Evolutionary conservation across 2,329 filamentous ascomycete genomes (phyloP).

Genomic region (Xylaria sp.): DNA sequence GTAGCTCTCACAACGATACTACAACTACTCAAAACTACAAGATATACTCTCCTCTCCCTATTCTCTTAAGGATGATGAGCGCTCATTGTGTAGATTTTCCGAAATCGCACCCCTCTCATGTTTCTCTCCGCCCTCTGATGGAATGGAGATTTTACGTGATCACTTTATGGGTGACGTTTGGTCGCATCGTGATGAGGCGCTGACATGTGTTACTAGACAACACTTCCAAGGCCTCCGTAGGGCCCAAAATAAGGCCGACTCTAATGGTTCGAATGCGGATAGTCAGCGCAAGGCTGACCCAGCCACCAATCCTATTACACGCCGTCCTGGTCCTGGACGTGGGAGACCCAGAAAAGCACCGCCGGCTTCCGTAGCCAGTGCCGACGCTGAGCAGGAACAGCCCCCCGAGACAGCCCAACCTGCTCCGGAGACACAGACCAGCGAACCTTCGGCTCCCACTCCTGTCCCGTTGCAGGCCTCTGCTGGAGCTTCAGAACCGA

Average conservation of each 20-base stretch:
- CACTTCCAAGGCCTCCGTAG: constrained; percentile 70
- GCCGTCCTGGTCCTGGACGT: constrained; percentile 67
- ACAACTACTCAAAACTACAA: neutral
- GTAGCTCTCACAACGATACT: constrained; percentile 4
- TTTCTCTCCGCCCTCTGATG: constrained; percentile 4
- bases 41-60: neutral
- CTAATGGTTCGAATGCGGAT: constrained; percentile 51
- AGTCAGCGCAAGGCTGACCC: constrained; percentile 59
- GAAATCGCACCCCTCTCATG: neutral
- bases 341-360: constrained; percentile 63
- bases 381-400: constrained; percentile 30
- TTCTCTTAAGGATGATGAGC: neutral
- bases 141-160: neutral
- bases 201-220: constrained; percentile 57
- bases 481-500: constrained; percentile 36
- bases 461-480: constrained; percentile 24
- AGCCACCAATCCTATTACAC: constrained; percentile 67
- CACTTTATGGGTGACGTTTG: neutral
- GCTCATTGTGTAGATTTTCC: neutral
- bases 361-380: constrained; percentile 35
- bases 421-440: constrained; percentile 25
- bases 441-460: constrained; percentile 20
- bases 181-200: constrained; percentile 25
- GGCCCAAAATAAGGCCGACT: constrained; percentile 64
- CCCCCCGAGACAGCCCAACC: constrained; percentile 24